Evolutionary conservation across 2,329 filamentous ascomycete genomes (phyloP).

Genomic region (Aspergillus udagawae): DNA sequence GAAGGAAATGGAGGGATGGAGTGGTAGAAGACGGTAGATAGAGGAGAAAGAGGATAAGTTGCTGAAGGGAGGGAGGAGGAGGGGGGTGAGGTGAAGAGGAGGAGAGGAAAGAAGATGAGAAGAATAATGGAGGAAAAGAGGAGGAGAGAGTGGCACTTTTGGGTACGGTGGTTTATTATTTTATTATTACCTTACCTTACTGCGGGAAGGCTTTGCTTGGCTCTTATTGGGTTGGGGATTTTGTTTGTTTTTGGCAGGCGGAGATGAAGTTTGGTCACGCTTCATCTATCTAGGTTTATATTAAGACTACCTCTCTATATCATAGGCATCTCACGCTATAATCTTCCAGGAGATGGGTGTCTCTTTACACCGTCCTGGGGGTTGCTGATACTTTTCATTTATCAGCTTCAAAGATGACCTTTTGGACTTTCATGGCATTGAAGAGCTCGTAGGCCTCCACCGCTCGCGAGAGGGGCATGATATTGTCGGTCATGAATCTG

Average conservation of each 20-base stretch:
- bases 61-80: constrained; percentile 13
- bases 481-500: constrained; percentile 73
- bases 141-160: constrained; percentile 4
- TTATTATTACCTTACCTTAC: not conserved
- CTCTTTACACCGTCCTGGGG: not conserved
- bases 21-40: constrained; percentile 12
- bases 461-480: constrained; percentile 66
- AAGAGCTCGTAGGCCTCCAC: constrained; percentile 68
- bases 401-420: constrained; percentile 62
- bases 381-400: constrained; percentile 24
- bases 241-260: not conserved
- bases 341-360: too few relatives aligned
- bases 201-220: constrained; percentile 3
- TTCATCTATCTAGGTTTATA: too few relatives aligned
- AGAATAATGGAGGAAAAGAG: constrained; percentile 17
- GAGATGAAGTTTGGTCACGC: not conserved
- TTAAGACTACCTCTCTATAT: too few relatives aligned
- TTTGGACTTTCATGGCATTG: constrained; percentile 68
- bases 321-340: too few relatives aligned
- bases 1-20: not conserved
- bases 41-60: constrained; percentile 8
- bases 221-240: not conserved
- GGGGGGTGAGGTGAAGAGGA: constrained; percentile 11
- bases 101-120: constrained; percentile 19
- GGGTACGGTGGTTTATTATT: constrained; percentile 2